A percentile compares a stretch with the other conserved stretches of the same genome.
Conservation (phyloP, 257 asterid genomes). For the Solanum virginianum region DNA sequence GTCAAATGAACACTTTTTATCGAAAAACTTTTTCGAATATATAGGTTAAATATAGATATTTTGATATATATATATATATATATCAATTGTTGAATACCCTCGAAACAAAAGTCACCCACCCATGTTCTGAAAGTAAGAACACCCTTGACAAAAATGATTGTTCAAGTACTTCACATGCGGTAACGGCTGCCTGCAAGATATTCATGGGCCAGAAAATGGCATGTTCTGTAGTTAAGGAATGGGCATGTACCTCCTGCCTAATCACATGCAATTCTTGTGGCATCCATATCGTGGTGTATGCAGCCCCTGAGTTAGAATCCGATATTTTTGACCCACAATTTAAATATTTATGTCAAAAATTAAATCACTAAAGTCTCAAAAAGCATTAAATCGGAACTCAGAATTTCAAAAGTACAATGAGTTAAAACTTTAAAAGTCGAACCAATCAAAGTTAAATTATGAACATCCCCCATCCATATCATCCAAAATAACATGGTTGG, state of each 20-base stretch:
- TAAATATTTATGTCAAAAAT: neutral
- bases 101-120: too few species aligned
- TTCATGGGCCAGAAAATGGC: neutral
- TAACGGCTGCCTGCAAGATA: neutral
- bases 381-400: neutral
- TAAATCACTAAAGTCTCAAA: neutral
- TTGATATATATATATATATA: too few species aligned
- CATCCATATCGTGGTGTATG: neutral
- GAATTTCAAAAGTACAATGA: neutral
- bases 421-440: neutral
- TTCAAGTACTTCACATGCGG: neutral
- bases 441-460: neutral
- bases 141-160: too few species aligned
- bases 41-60: too few species aligned
- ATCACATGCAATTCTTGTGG: slow-evolving; percentile 1
- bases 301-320: neutral
- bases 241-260: neutral
- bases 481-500: neutral
- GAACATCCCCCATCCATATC: neutral
- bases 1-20: too few species aligned
- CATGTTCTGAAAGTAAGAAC: too few species aligned
- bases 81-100: too few species aligned
- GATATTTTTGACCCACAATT: neutral
- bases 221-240: neutral
- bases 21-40: too few species aligned